Base-by-base conservation (phyloP, 306 rosid genomes). In the Trifolium dubium region DNA sequence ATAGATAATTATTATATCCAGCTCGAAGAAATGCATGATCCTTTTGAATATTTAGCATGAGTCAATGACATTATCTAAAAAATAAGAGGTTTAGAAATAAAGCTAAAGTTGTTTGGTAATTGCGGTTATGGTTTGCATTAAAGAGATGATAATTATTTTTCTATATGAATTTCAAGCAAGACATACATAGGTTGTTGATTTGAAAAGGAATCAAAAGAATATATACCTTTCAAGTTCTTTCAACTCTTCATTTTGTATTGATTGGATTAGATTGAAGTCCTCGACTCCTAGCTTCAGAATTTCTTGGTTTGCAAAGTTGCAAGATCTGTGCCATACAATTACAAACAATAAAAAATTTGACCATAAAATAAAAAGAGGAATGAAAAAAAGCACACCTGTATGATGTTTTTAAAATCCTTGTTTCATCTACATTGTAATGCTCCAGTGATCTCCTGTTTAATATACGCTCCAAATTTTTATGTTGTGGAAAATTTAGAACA, bases 211-310 rank as follows among this genome's bases (percentile, higher is more conserved):
- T 7, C n/a, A 35, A 47, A 58, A 39, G 53, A 40, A 67, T 63
- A 39, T 29, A 55, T 63, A 89, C 98, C 90, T 88, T 47, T 86
- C 69, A 51, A 93, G 85, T 64, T 63, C 78, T 64, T 84, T 69
- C 54, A 83, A 83, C 88, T 93, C 97, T 76, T 86, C 72, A 2
- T 6, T 81, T 28, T 93, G 92, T 69, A 81, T 74, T 35, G 83
- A 79, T 78, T 88, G 98, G 83, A 92, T 84, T 7, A 50, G 55
- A 71, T 91, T 93, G 86, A 86, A 93, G 87, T 93, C 97, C 70
- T 80, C 96, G 30, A 84, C 87, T 10, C 96, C 98, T 39, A 91
- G 74, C 72, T 85, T 83, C 14, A 89, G 83, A 76, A 85, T 73
- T 74, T 93, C 87, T 78, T 78, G 80, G 83, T 84, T 81, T 34